Conservation (phyloP, 495 filamentous ascomycete genomes). For the Aspergillus baeticus region DNA sequence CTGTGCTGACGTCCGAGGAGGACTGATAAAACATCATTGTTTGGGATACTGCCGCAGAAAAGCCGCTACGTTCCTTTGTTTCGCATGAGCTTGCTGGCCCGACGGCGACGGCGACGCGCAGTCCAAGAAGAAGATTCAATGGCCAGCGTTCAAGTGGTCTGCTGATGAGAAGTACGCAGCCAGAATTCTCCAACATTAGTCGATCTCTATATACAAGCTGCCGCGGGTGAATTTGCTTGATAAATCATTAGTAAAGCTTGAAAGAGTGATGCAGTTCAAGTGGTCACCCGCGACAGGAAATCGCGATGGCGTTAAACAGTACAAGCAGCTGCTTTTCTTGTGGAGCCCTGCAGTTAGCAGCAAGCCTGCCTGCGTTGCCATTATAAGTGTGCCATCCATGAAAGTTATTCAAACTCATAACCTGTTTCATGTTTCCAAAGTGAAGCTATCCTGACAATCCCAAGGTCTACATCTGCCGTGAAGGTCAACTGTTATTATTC, state of each 20-base stretch:
- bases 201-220: conserved; percentile 91
- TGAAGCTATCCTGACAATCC: conserved; percentile 93
- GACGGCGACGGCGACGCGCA: conserved; percentile 65
- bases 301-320: conserved; percentile 77
- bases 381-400: conserved; percentile 96
- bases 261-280: conserved; percentile 95
- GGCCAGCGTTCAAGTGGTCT: conserved; percentile 99
- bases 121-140: conserved; percentile 88
- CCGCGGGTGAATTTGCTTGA: conserved; percentile 88
- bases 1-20: conserved; percentile 80
- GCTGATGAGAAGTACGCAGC: conserved; percentile 96
- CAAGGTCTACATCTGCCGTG: conserved; percentile 91
- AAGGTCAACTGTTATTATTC: conserved; percentile 99
- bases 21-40: conserved; percentile 99
- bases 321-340: conserved; percentile 96
- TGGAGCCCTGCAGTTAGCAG: conserved; percentile 98
- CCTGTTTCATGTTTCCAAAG: conserved; percentile 95
- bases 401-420: conserved; percentile 90
- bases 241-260: conserved; percentile 88
- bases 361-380: conserved; percentile 91
- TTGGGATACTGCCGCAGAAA: conserved; percentile 91
- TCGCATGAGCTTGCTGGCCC: conserved; percentile 73
- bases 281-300: conserved; percentile 83
- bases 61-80: conserved; percentile 87
- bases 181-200: conserved; percentile 79